Conservation (phyloP, 306 rosid species). For the Casuarina equisetifolia region DNA sequence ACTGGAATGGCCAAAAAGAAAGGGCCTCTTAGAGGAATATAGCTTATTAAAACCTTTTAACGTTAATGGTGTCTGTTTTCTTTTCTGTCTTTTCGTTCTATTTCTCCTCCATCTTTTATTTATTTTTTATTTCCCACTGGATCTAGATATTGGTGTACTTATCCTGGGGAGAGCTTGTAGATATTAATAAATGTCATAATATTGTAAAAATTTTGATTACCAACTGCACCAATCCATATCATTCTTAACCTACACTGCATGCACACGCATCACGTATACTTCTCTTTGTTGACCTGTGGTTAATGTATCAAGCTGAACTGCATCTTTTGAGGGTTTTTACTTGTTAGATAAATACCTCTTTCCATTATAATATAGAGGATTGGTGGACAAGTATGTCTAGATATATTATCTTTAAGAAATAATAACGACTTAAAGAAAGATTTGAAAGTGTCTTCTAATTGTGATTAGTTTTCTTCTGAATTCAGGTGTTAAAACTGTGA, state of each 20-base stretch:
- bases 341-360: background rate
- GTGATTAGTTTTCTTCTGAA: slow-evolving; percentile 24
- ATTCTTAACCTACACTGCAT: background rate
- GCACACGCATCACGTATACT: background rate
- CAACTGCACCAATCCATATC: background rate
- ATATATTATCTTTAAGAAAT: background rate
- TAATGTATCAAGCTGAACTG: background rate
- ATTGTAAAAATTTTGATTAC: no score
- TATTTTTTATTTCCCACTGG: background rate
- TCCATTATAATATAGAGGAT: background rate
- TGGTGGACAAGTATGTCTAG: background rate
- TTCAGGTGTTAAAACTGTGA: slow-evolving; percentile 59
- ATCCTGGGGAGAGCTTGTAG: background rate
- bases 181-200: background rate
- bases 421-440: background rate
- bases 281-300: background rate
- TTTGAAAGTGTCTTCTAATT: slow-evolving; percentile 13
- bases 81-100: no score
- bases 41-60: background rate
- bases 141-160: background rate
- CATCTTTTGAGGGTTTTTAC: background rate
- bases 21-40: background rate
- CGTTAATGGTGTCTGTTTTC: no score
- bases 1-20: background rate
- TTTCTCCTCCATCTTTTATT: background rate